phyloP scores from a whole-genome alignment of 805 yeast species.

The Millerozyma acaciae region DNA sequence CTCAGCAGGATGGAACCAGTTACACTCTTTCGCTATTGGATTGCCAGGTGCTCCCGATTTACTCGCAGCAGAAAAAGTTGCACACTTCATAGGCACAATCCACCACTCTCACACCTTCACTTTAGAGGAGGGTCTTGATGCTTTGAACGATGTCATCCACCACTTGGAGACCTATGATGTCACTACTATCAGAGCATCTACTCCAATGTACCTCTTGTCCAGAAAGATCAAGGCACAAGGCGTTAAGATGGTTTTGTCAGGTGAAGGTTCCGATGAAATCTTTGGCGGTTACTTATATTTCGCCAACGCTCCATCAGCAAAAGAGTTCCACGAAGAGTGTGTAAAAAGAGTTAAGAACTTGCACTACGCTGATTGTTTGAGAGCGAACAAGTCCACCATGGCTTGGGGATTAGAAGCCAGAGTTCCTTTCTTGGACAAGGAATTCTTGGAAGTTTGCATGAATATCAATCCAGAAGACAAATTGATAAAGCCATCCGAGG shows the following conservation, averaged over 20 bases:
- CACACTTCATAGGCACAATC: slow-evolving; percentile 89
- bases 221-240: slow-evolving; percentile 99
- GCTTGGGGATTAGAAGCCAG: slow-evolving; percentile 99
- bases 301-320: slow-evolving; percentile 91
- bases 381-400: slow-evolving; percentile 99
- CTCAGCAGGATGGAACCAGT: slow-evolving; percentile 68
- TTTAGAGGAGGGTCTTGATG: slow-evolving; percentile 93
- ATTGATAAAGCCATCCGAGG: slow-evolving; percentile 67
- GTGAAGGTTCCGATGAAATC: slow-evolving; percentile 99
- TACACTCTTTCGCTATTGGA: slow-evolving; percentile 97
- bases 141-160: slow-evolving; percentile 88
- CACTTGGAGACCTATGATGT: slow-evolving; percentile 98
- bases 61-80: slow-evolving; percentile 93
- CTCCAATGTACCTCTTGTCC: slow-evolving; percentile 95
- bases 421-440: slow-evolving; percentile 96
- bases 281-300: slow-evolving; percentile 98
- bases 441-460: slow-evolving; percentile 89
- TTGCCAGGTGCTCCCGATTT: slow-evolving; percentile 97
- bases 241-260: slow-evolving; percentile 97
- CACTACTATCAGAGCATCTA: slow-evolving; percentile 97
- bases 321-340: slow-evolving; percentile 93
- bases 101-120: slow-evolving; percentile 99
- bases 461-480: slow-evolving; percentile 92
- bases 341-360: slow-evolving; percentile 95
- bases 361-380: slow-evolving; percentile 93